A percentile compares a stretch with the other conserved stretches of the same genome.
Evolutionary conservation across 2,329 filamentous ascomycete species (phyloP).

Genomic region (Colletotrichum sojae): DNA sequence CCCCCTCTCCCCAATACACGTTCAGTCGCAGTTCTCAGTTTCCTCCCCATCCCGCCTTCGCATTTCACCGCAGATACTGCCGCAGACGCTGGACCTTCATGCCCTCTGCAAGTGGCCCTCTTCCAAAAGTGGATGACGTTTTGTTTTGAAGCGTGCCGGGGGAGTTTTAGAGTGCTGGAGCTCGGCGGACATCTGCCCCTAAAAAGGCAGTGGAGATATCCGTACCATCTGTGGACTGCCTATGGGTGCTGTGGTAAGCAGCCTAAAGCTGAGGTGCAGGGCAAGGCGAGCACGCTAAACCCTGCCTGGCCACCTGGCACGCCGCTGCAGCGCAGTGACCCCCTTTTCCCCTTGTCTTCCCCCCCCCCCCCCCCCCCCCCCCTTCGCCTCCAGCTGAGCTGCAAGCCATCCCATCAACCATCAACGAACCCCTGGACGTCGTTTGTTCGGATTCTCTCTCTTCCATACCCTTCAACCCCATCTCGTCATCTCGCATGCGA

Average conservation of each 20-base stretch:
- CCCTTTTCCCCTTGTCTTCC: too few relatives aligned
- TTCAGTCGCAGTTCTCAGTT: conserved; percentile 4
- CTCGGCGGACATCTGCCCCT: not conserved
- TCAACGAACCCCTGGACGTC: not conserved
- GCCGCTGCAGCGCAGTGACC: too few relatives aligned
- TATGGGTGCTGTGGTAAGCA: too few relatives aligned
- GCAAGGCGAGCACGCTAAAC: too few relatives aligned
- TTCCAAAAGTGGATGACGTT: not conserved
- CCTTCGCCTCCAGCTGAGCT: conserved; percentile 27
- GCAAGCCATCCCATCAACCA: too few relatives aligned
- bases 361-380: not conserved
- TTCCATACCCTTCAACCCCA: conserved; percentile 19
- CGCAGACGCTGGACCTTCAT: conserved; percentile 1
- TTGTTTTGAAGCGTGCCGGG: conserved; percentile 24
- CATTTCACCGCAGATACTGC: conserved; percentile 8
- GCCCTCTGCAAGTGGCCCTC: conserved; percentile 7
- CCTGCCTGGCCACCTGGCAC: too few relatives aligned
- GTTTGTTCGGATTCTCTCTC: conserved; percentile 8
- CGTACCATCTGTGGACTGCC: too few relatives aligned
- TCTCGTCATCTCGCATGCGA: conserved; percentile 12
- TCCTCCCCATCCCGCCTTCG: not conserved
- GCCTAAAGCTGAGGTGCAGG: too few relatives aligned
- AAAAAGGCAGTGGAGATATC: not conserved
- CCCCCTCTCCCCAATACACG: not conserved
- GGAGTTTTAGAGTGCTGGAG: conserved; percentile 31